Base-by-base conservation (phyloP, 2,329 filamentous ascomycete genomes). In the Botrytis fragariae region DNA sequence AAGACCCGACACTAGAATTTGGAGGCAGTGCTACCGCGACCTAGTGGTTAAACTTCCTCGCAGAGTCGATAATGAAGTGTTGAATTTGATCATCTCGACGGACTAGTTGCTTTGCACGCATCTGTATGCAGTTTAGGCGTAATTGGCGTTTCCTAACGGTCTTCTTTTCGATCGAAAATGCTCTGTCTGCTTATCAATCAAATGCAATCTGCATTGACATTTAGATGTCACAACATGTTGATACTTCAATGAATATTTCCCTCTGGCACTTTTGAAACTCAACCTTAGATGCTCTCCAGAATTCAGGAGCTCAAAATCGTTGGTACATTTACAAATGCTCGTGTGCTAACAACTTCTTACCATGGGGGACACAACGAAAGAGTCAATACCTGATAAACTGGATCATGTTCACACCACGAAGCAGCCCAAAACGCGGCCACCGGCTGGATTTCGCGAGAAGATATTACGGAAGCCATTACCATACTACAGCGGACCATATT, bases 401-500 rank as follows among this genome's bases (percentile, higher is more conserved):
- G 45, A 64, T 32, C 18, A 71, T 65, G 45, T 65, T 35, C 60
- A 45, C 25, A 32, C 20, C 37, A 20, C 20, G 54, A 76, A 79
- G 57, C 74, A 77, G 6, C 85, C 86, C 35, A 85, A 86, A 73
- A 80, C 82, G 22, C 82, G 86, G 60, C 84, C 84, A 16, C 84
- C 86, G 0, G 80, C 81, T 51, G 83, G 84, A 35, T 75, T 86
- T n/a, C 83, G 86, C 51, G 86, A 88, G 75, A 83, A 84, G 64
- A 76, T 85, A 9, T 83, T 87, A 37, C 79, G 84, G 0, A 83
- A 71, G 1, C 74, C 83, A 10, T 76, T 88, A 5, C 86, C 86
- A 7, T 82, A 82, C 14, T 86, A 87, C 61, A 85, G 86, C 8
- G 87, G 87, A 0, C 86, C 86, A 0, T 88, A 88, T 77, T 83